These are phyloP conservation scores for Candida bentonensis DNA, from an alignment of 805 yeast species.

Conservation along the genomic window DNA sequence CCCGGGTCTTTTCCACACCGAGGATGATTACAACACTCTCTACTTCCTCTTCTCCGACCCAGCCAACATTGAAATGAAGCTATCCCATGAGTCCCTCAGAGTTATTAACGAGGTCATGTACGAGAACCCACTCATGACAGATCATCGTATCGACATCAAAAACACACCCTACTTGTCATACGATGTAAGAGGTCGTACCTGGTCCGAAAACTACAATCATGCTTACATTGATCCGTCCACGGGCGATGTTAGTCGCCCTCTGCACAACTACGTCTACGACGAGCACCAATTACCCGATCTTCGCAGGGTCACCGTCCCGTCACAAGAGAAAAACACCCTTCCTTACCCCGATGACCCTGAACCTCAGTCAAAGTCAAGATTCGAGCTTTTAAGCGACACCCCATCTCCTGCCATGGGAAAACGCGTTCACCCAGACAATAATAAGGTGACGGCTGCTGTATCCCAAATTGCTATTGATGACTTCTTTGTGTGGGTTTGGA, in stretches of 20 bases:
- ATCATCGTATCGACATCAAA: conserved; percentile 11
- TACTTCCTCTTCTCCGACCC: conserved; percentile 50
- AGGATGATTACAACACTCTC: conserved; percentile 64
- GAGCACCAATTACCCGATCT: conserved; percentile 14
- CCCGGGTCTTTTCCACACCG: conserved; percentile 52
- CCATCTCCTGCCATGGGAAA: conserved; percentile 1
- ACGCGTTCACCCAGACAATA: conserved; percentile 5
- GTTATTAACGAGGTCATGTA: conserved; percentile 27
- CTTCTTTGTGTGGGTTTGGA: conserved; percentile 87
- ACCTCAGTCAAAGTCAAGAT: conserved; percentile 2
- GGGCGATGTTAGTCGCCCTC: conserved; percentile 15
- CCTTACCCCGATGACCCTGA: conserved; percentile 24
- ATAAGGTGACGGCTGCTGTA: conserved; percentile 29
- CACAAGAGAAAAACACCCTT: conserved; percentile 15
- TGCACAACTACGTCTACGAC: conserved; percentile 19
- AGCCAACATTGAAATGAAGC: conserved; percentile 38
- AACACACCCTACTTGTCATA: conserved; percentile 11
- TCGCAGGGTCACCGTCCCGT: conserved; percentile 16
- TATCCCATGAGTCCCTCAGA: conserved; percentile 63
- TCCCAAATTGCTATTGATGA: conserved; percentile 65
- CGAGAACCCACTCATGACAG: conserved; percentile 15
- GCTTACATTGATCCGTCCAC: conserved; percentile 15
- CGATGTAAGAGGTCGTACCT: conserved; percentile 15
- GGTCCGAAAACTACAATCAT: conserved; percentile 18
- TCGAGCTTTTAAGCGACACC: conserved; percentile 3